Conservation (phyloP, 805 yeast genomes). For the Geotrichum ghanense region DNA sequence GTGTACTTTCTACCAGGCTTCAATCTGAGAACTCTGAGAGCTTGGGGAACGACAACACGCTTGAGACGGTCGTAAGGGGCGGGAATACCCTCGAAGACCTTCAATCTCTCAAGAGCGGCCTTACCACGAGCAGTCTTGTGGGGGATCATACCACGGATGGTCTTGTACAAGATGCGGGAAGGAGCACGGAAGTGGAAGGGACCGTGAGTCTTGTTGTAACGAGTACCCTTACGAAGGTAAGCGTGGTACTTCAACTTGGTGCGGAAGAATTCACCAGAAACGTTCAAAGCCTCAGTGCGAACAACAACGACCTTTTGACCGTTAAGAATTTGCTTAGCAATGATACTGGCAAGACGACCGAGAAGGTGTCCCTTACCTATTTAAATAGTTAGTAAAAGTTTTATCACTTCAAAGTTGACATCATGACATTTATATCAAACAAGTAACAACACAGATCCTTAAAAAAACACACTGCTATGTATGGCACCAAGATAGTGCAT, state of each 20-base stretch:
- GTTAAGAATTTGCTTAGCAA: slow-evolving; percentile 96
- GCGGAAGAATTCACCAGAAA: slow-evolving; percentile 99
- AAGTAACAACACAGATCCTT: too few relatives aligned
- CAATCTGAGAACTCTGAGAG: slow-evolving; percentile 96
- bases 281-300: slow-evolving; percentile 94
- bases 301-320: slow-evolving; percentile 98
- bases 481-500: too few relatives aligned
- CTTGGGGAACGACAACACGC: slow-evolving; percentile 99
- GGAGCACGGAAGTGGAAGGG: slow-evolving; percentile 99
- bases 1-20: slow-evolving; percentile 99
- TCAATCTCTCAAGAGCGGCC: slow-evolving; percentile 98
- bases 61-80: slow-evolving; percentile 99
- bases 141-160: slow-evolving; percentile 98
- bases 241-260: slow-evolving; percentile 99
- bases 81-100: slow-evolving; percentile 99
- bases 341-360: slow-evolving; percentile 98
- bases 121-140: slow-evolving; percentile 99
- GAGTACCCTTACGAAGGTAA: slow-evolving; percentile 98
- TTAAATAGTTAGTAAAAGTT: slow-evolving; percentile 5
- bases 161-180: slow-evolving; percentile 99
- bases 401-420: too few relatives aligned
- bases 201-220: slow-evolving; percentile 97
- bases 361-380: slow-evolving; percentile 93
- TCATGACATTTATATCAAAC: too few relatives aligned
- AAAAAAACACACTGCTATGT: too few relatives aligned